phyloP scores from a whole-genome alignment of 108 stramenopile species.

The Cyclotella kingstonii region DNA sequence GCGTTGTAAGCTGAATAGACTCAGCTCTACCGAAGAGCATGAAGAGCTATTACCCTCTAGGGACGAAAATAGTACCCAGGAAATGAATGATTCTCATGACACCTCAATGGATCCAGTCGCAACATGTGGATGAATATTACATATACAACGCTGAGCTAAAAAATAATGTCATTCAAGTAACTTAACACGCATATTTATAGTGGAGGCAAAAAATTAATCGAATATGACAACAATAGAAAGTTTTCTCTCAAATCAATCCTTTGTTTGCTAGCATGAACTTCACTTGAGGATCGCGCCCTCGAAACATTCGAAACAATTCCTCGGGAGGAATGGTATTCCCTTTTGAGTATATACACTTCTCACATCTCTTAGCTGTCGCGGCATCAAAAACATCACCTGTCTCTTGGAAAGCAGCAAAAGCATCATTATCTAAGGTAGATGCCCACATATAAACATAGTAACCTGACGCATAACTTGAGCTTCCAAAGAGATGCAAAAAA shows the following conservation, averaged over 20 bases:
- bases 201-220: no score
- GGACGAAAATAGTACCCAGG: not conserved
- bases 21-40: not conserved
- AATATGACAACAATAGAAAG: no score
- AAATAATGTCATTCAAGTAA: no score
- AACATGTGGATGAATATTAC: slow-evolving; percentile 29
- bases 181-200: no score
- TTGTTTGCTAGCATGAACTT: slow-evolving; percentile 70
- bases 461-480: slow-evolving; percentile 58
- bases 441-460: slow-evolving; percentile 72
- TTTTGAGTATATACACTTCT: slow-evolving; percentile 65
- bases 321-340: slow-evolving; percentile 81
- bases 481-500: slow-evolving; percentile 66
- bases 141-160: no score
- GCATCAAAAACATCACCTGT: slow-evolving; percentile 66
- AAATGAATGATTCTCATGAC: slow-evolving; percentile 22
- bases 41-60: not conserved
- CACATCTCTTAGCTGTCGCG: slow-evolving; percentile 49
- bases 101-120: slow-evolving; percentile 24
- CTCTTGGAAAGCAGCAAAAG: slow-evolving; percentile 74
- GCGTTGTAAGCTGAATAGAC: slow-evolving; percentile 16
- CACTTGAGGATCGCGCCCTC: slow-evolving; percentile 73
- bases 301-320: slow-evolving; percentile 66
- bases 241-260: slow-evolving; percentile 30
- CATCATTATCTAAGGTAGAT: slow-evolving; percentile 74